Conservation (phyloP, 2,329 filamentous ascomycete species). For the Sporothrix pseudoabietina region DNA sequence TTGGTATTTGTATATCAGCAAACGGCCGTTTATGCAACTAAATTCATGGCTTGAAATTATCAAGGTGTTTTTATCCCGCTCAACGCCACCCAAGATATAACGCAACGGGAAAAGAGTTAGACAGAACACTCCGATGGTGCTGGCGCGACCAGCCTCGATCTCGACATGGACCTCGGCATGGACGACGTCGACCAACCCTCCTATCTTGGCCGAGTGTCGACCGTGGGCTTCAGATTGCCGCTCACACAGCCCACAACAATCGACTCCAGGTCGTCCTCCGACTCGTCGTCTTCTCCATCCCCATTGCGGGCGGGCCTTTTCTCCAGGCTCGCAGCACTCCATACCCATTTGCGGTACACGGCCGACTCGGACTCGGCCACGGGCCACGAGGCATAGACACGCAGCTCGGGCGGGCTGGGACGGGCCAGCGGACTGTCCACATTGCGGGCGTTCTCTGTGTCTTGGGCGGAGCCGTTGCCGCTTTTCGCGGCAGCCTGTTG, state of each 20-base stretch:
- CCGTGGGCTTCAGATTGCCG: constrained; percentile 26
- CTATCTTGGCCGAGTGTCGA: not conserved
- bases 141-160: not conserved
- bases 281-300: not conserved
- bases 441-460: constrained; percentile 49
- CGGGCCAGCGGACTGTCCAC: constrained; percentile 38
- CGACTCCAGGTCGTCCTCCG: constrained; percentile 19
- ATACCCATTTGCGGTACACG: constrained; percentile 30
- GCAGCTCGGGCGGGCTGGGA: constrained; percentile 31
- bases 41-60: not conserved
- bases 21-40: not conserved
- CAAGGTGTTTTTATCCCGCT: not conserved
- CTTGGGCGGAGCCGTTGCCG: constrained; percentile 43
- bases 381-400: constrained; percentile 34
- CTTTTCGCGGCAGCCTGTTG: constrained; percentile 28
- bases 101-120: not conserved
- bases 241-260: constrained; percentile 31
- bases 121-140: not conserved
- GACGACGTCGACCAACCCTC: not conserved
- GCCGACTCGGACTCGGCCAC: not conserved
- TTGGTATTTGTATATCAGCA: not conserved
- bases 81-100: not conserved
- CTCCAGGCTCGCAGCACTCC: constrained; percentile 23
- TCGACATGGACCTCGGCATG: not conserved
- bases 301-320: not conserved